Conservation (phyloP, 306 rosid genomes). For the Quillaja saponaria region DNA sequence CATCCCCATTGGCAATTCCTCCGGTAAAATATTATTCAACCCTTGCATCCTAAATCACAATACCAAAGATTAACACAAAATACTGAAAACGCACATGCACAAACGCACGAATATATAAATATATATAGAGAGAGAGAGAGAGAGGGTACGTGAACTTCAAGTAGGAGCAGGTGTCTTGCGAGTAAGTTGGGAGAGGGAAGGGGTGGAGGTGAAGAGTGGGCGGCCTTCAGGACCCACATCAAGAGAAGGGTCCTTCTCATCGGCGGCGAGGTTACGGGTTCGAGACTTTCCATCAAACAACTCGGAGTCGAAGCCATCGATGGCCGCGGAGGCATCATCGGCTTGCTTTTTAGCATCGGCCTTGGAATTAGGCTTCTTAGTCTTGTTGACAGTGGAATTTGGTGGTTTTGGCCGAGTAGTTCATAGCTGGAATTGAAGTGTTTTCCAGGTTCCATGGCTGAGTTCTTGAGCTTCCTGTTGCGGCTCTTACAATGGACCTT, state of each 20-base stretch:
- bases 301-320: no score
- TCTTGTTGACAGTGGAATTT: no score
- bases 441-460: no score
- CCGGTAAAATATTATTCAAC: conserved; percentile 64
- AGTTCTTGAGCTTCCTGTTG: conserved; percentile 34
- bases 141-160: conserved; percentile 61
- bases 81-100: no score
- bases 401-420: no score
- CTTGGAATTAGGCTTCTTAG: no score
- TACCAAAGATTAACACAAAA: background rate
- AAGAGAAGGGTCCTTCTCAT: conserved; percentile 66
- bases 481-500: conserved; percentile 46
- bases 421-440: no score
- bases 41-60: conserved; percentile 48
- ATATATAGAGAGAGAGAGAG: background rate
- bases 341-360: no score
- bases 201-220: conserved; percentile 62
- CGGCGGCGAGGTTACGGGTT: conserved; percentile 60
- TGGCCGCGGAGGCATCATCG: conserved; percentile 27
- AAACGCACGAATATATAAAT: no score
- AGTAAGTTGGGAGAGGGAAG: conserved; percentile 61
- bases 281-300: conserved; percentile 58
- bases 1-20: conserved; percentile 87
- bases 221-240: conserved; percentile 71
- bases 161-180: conserved; percentile 57